Evolutionary conservation across 2,329 filamentous ascomycete species (phyloP).

Genomic region (Graphilbum sp.): DNA sequence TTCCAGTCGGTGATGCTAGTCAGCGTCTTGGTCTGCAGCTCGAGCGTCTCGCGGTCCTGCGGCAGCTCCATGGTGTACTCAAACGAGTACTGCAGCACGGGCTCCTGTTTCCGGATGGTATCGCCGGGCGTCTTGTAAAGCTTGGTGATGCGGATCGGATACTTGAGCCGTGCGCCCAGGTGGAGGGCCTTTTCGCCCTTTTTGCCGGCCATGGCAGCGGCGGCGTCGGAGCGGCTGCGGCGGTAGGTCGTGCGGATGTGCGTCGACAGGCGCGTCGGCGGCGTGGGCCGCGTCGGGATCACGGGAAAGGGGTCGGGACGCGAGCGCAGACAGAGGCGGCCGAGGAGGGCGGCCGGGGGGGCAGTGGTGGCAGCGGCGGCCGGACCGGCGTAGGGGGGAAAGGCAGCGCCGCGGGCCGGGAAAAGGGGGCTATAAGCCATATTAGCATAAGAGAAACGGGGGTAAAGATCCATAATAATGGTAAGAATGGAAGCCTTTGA

Average conservation of each 20-base stretch:
- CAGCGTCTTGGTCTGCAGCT: slow-evolving; percentile 49
- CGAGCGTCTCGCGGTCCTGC: slow-evolving; percentile 37
- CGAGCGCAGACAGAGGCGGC: background rate
- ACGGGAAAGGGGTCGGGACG: slow-evolving; percentile 6
- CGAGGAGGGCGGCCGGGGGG: background rate
- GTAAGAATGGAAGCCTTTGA: slow-evolving; percentile 3
- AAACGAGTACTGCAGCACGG: slow-evolving; percentile 77
- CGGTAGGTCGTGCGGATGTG: slow-evolving; percentile 8
- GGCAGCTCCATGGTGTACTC: slow-evolving; percentile 62
- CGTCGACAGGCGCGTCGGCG: slow-evolving; percentile 5
- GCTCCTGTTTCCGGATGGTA: slow-evolving; percentile 55
- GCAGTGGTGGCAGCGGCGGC: background rate
- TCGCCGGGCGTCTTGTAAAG: slow-evolving; percentile 65
- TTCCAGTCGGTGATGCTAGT: slow-evolving; percentile 65
- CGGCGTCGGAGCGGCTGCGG: background rate
- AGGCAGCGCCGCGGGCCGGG: background rate
- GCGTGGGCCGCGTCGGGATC: slow-evolving; percentile 4
- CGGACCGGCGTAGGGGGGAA: background rate
- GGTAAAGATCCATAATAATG: no score
- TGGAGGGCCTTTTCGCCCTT: slow-evolving; percentile 20
- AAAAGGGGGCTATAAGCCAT: slow-evolving; percentile 6
- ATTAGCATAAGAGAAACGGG: slow-evolving; percentile 7
- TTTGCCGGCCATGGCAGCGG: slow-evolving; percentile 7
- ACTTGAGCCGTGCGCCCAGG: slow-evolving; percentile 54
- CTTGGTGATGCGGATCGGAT: slow-evolving; percentile 84